Percentiles rank a stretch among this genome's conserved stretches.
phyloP scores from a whole-genome alignment of 1,284 basidiomycete species.

The Cutaneotrichosporon mucoides region DNA sequence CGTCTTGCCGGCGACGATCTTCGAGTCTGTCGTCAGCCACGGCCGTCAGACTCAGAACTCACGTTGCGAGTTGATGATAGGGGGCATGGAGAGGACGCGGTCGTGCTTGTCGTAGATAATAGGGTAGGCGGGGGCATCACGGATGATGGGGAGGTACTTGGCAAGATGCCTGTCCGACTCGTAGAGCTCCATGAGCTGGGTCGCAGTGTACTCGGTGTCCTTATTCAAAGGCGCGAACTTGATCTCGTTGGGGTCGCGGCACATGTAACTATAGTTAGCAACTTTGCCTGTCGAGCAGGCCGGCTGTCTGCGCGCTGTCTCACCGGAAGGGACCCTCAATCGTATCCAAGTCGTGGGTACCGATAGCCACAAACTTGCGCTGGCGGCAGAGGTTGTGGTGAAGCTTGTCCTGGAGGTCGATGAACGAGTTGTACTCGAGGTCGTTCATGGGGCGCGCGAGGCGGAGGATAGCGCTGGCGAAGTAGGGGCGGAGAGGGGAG shows the following conservation, averaged over 20 bases:
- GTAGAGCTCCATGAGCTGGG: conserved; percentile 82
- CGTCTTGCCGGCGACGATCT: conserved; percentile 85
- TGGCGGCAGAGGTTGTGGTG: conserved; percentile 93
- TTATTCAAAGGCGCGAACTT: conserved; percentile 83
- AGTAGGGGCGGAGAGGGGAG: conserved; percentile 78
- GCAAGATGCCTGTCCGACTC: conserved; percentile 92
- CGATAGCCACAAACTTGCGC: conserved; percentile 89
- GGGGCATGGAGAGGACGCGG: conserved; percentile 91
- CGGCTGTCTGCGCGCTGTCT: neutral
- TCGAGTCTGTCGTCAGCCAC: conserved; percentile 59
- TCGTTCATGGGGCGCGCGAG: conserved; percentile 79
- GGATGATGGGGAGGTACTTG: conserved; percentile 86
- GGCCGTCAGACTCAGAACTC: conserved; percentile 8
- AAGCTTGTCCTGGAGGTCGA: conserved; percentile 96
- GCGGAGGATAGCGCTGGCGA: conserved; percentile 85
- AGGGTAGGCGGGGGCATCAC: conserved; percentile 92
- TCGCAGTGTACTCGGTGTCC: conserved; percentile 66
- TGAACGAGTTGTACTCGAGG: conserved; percentile 91
- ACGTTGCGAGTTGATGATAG: conserved; percentile 93
- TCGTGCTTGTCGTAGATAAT: conserved; percentile 91
- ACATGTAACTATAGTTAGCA: conserved; percentile 64
- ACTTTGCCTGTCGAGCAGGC: no score
- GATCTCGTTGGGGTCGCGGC: conserved; percentile 80
- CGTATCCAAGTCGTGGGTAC: conserved; percentile 94
- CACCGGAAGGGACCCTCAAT: conserved; percentile 74